Percentiles rank a stretch among this genome's conserved stretches.
Conservation (phyloP, 768 basidiomycete genomes). For the Lentinula sp. region DNA sequence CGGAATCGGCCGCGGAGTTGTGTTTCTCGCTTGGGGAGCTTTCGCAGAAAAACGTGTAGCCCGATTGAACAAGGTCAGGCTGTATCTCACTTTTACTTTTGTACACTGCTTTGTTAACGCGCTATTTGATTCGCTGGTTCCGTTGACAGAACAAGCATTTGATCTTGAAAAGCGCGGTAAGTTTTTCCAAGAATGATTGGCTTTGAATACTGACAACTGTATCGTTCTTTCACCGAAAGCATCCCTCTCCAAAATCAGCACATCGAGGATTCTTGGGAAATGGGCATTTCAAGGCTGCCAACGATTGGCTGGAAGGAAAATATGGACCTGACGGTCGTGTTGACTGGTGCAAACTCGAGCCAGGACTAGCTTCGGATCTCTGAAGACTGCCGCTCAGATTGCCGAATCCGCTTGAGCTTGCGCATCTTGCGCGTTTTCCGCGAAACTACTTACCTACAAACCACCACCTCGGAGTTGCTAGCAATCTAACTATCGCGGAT, state of each 20-base stretch:
- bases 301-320: slow-evolving; percentile 76
- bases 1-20: slow-evolving; percentile 61
- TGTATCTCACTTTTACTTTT: neutral
- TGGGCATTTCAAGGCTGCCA: slow-evolving; percentile 81
- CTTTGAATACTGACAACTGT: slow-evolving; percentile 5
- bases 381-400: no score
- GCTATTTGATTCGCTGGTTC: neutral
- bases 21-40: slow-evolving; percentile 87
- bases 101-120: neutral
- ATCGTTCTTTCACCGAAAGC: slow-evolving; percentile 38
- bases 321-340: slow-evolving; percentile 70
- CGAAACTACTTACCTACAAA: neutral
- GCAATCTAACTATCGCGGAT: no score
- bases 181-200: slow-evolving; percentile 19
- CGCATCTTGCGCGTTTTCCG: no score
- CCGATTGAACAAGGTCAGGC: slow-evolving; percentile 62
- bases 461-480: neutral
- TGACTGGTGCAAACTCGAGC: slow-evolving; percentile 54
- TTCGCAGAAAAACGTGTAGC: slow-evolving; percentile 81
- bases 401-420: no score
- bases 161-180: slow-evolving; percentile 68
- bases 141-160: slow-evolving; percentile 64
- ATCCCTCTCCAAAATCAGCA: slow-evolving; percentile 82
- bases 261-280: slow-evolving; percentile 82
- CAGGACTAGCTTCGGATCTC: neutral